Evolutionary conservation across 768 basidiomycete genomes (phyloP), one percentile per base, ranked within the genome.

Genomic region (Boletus fagicola): DNA sequence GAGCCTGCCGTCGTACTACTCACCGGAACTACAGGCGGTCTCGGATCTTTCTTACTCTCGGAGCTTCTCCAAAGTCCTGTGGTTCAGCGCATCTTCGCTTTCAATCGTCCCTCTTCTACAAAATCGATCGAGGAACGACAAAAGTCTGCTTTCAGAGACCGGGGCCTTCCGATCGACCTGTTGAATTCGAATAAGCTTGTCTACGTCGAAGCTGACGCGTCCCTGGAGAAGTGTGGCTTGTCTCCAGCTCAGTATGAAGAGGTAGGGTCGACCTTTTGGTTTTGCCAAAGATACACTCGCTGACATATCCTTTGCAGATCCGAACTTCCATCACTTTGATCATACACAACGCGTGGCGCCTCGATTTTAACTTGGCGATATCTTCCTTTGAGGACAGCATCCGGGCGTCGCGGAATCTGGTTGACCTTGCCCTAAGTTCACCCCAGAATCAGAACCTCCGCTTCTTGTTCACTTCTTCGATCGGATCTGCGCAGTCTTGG

Each of bases 301-400:
- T 40, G 2, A 48, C 2, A 12, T 15, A 6, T 38, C 13, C 2
- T 38, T 15, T 3, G 1, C 46, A 78, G 78, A 64, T 79, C 2
- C 65, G 62, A 1, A 55, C 57, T 3, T 71, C 73, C 0, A 65
- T 77, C 30, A 74, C 73, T 3, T 35, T 73, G 26, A 66, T 79
- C 48, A 74, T 79, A 22, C 78, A 79, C 52, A 76, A 69, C 4
- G 77, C 78, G 4, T 80, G 79, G 79, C 69, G 66, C n/a, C 66
- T 80, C 46, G 74, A 81, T 49, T 79, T 78, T 56, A 79, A 75
- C 51, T 53, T 76, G 35, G 66, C 65, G 4, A 64, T 80, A 11
- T 65, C 74, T 7, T 79, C 79, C 1, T 78, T 80, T 51, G 78
- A 78, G 36, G 72, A 75, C 5, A 77, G 69, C 51, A 68, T 80